Evolutionary conservation across 2,329 filamentous ascomycete species (phyloP), one percentile per base, ranked within the genome.

Genomic region (Fusarium oligoseptatum): DNA sequence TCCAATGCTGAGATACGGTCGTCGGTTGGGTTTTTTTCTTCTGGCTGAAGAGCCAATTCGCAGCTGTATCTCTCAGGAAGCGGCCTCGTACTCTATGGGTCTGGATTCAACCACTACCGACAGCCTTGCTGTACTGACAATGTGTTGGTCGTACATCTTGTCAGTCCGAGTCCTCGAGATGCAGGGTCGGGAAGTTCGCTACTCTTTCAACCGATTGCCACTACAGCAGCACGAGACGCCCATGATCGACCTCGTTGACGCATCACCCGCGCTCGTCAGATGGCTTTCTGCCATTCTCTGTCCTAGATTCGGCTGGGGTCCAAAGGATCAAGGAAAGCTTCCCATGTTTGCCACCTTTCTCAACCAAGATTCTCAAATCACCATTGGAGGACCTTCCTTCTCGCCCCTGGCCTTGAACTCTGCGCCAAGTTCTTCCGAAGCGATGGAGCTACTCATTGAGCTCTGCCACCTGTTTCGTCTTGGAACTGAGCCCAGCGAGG

Each of bases 91-190:
- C 62, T 64, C 29, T 3, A 20, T 64, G 36, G 62, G 50, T 2
- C 8, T 41, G 2, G 32, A n/a, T 43, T 22, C 48, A 6, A n/a
- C 36, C n/a, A 57, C 36, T 8, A 57, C 48, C 7, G 43, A 10
- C 15, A 64, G 61, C 20, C 48, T 64, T 41, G 27, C 61, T 17
- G 11, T 64, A n/a, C 15, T 64, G 22, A 64, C 48, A 41, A 64
- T 57, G 48, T 64, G 48, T 34, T 64, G 48, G 48, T 64, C 48
- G 14, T 64, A 64, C 37, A 57, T 64, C 34, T 27, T 64, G n/a
- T 64, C 48, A 2, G 24, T 64, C 14, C 48, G 27, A 56, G 20
- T 64, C 20, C 61, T 64, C 48, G 48, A 64, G 48, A 64, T 56
- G 48, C 48, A 64, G 43, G 48, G 48, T 22, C 48, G 48, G 14